Base-by-base conservation (phyloP, 176 grass and related monocot genomes). In the Aegilops sharonensis region DNA sequence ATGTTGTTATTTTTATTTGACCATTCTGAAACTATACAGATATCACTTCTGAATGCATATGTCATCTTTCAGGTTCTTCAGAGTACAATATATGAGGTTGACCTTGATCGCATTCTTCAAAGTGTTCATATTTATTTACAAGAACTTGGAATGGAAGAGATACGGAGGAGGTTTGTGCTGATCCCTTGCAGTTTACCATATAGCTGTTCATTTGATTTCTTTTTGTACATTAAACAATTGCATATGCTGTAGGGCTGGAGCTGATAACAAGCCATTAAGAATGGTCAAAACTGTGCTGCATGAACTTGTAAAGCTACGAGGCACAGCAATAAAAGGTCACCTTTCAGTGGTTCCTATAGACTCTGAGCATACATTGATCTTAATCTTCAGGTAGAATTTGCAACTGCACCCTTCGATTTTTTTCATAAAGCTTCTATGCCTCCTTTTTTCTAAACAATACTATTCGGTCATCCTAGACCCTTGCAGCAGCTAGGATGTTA, bases 271-370 rank as follows among this genome's bases (percentile, higher is more conserved):
- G 67, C 94, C 97, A 52, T 78, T 99, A 78, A 90, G 97, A 87
- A 99, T 99, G 97, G 97, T 99, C 34, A 99, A 99, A 94, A 99
- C 94, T 60, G 97, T 99, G 60, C 72, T 99, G 64, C 97, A 99
- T 90, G 97, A 99, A 89, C 94, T 99, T 40, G 97, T 99, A 32
- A 99, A 99, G 87, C 97, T 99, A 88, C 86, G 94, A 39, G 97
- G 97, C 52, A 99, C 97, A 7, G 90, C 94, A 73, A 94, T 99
- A 84, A 99, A 99, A 66, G 97, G 97, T 21, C 97, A 99, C 75
- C 97, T 99, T 65, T 99, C 97, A 71, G 94, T 99, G 97, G 94
- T 99, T 75, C 97, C 97, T 89, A 99, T 99, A 88, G 97, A 99
- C 72, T 90, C 84, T 64, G 97, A 99, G 77, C 97, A 47, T 99